These are phyloP conservation scores for Fusarium euwallaceae DNA, from an alignment of 2,329 filamentous ascomycete species.

Conservation along the genomic window DNA sequence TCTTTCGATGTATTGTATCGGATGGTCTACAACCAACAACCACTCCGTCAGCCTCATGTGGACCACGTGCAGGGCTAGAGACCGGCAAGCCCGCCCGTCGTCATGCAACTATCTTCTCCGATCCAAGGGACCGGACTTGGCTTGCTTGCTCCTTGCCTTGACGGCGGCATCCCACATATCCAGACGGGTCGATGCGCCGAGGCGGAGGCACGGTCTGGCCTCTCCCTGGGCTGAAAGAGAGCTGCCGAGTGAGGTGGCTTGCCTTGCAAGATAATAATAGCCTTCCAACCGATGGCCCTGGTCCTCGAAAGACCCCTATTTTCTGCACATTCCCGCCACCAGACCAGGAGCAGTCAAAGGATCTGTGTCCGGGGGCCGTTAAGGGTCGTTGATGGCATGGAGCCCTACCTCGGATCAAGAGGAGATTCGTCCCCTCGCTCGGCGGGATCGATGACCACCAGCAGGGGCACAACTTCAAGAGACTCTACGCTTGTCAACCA, in stretches of 20 bases:
- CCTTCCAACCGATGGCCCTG: slow-evolving; percentile 4
- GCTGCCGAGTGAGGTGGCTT: not conserved
- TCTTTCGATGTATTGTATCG: not conserved
- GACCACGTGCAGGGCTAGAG: slow-evolving; percentile 16
- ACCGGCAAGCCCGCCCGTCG: slow-evolving; percentile 16
- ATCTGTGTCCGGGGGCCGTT: not conserved
- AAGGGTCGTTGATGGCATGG: not conserved
- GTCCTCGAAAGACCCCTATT: slow-evolving; percentile 4
- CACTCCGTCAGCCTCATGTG: slow-evolving; percentile 25
- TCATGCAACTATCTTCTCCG: slow-evolving; percentile 8
- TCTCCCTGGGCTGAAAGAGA: not conserved
- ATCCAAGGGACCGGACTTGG: slow-evolving; percentile 7
- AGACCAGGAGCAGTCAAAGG: not conserved
- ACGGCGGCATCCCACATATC: slow-evolving; percentile 13
- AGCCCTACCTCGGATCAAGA: not conserved
- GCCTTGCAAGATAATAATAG: slow-evolving; percentile 29
- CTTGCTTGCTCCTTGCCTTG: not conserved
- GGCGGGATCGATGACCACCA: not conserved
- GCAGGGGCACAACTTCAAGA: not conserved
- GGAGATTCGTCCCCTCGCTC: not conserved
- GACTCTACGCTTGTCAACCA: not conserved
- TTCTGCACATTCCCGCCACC: slow-evolving; percentile 16
- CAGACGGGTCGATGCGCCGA: slow-evolving; percentile 18
- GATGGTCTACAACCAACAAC: not conserved
- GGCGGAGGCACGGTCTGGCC: slow-evolving; percentile 1